Evolutionary conservation across 192 early-diverging fungal species (phyloP).

Genomic region (Jimgerdemannia flammicorona): DNA sequence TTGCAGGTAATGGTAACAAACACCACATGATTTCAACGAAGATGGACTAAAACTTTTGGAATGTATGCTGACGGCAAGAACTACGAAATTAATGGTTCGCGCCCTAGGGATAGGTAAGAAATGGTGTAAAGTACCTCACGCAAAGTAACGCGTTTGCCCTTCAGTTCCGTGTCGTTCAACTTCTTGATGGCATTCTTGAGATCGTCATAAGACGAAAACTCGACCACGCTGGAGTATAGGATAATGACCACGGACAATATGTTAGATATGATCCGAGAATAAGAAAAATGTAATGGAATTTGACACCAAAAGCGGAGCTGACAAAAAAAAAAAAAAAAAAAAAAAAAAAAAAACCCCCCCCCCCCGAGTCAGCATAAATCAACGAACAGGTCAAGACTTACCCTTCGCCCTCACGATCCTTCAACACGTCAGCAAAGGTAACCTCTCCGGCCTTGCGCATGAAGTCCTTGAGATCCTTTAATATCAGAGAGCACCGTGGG

Average conservation of each 20-base stretch:
- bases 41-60: slow-evolving; percentile 22
- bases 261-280: neutral
- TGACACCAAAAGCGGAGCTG: neutral
- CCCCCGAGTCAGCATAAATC: neutral
- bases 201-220: slow-evolving; percentile 77
- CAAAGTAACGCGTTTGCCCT: slow-evolving; percentile 61
- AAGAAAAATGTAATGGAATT: neutral
- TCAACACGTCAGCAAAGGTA: slow-evolving; percentile 86
- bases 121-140: slow-evolving; percentile 52
- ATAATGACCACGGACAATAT: neutral
- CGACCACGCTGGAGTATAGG: slow-evolving; percentile 67
- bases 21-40: slow-evolving; percentile 45
- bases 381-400: slow-evolving; percentile 26
- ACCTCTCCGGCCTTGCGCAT: slow-evolving; percentile 95
- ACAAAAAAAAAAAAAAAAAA: slow-evolving; percentile 5
- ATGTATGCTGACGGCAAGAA: slow-evolving; percentile 27
- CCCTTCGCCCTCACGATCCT: slow-evolving; percentile 80
- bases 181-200: slow-evolving; percentile 82
- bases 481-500: slow-evolving; percentile 35
- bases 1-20: neutral
- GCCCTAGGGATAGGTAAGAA: slow-evolving; percentile 10
- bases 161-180: slow-evolving; percentile 73
- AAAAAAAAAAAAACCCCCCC: slow-evolving; percentile 9
- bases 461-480: slow-evolving; percentile 90
- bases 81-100: slow-evolving; percentile 39